Evolutionary conservation across 805 yeast species (phyloP).

Genomic region (Kluyveromyces dobzhanskii): DNA sequence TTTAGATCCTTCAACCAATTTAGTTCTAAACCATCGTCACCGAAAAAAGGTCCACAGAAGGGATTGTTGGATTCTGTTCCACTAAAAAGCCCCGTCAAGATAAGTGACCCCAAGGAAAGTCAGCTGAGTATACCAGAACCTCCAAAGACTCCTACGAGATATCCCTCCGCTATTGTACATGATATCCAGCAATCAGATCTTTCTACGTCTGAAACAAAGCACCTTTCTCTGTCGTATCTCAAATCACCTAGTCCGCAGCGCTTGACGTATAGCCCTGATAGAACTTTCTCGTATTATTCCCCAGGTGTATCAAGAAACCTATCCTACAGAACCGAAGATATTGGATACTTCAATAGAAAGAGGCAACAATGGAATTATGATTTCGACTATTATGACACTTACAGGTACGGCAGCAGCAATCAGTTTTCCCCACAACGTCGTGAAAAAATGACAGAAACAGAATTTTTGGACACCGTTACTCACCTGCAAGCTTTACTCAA

Average conservation of each 20-base stretch:
- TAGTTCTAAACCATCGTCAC: conserved; percentile 1
- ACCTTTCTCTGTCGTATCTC: conserved; percentile 3
- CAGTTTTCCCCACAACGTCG: conserved; percentile 25
- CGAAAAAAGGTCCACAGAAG: not conserved
- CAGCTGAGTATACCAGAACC: not conserved
- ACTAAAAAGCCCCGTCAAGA: not conserved
- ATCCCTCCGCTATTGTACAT: conserved; percentile 3
- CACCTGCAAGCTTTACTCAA: conserved; percentile 61
- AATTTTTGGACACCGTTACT: conserved; percentile 30
- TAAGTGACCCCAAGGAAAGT: not conserved
- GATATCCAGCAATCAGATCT: conserved; percentile 1
- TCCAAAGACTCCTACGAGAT: conserved; percentile 2
- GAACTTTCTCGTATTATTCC: conserved; percentile 26
- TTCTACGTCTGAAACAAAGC: conserved; percentile 4
- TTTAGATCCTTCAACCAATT: conserved; percentile 44
- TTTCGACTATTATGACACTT: conserved; percentile 16
- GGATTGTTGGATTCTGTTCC: not conserved
- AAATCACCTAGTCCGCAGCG: conserved; percentile 4
- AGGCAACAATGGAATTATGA: conserved; percentile 21
- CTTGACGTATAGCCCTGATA: conserved; percentile 21
- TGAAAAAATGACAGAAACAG: conserved; percentile 23
- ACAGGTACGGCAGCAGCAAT: conserved; percentile 10
- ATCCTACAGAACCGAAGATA: conserved; percentile 17
- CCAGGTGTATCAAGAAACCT: conserved; percentile 24
- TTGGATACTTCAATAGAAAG: conserved; percentile 22